Percentiles rank a stretch among this genome's conserved stretches.
These are phyloP conservation scores for Xanthoparmelia taractica DNA, from an alignment of 495 filamentous ascomycete genomes.

Conservation along the genomic window DNA sequence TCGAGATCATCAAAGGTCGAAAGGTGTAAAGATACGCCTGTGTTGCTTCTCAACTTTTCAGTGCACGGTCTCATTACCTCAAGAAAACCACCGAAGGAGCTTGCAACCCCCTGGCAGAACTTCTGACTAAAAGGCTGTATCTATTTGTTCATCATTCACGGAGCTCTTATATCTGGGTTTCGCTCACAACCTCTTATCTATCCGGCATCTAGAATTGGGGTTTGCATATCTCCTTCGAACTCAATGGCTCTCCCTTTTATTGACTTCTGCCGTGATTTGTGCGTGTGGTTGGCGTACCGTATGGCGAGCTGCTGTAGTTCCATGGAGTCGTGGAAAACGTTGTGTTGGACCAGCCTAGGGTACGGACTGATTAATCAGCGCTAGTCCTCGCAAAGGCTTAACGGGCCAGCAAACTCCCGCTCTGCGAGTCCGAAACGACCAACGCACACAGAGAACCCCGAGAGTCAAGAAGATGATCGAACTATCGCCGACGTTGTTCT, in stretches of 20 bases:
- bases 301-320: neutral
- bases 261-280: neutral
- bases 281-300: neutral
- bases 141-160: neutral
- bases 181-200: neutral
- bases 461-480: conserved; percentile 21
- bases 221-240: neutral
- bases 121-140: neutral
- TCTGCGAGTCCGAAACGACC: neutral
- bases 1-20: neutral
- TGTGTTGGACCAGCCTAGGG: neutral
- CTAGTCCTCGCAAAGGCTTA: neutral
- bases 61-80: neutral
- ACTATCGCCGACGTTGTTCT: conserved; percentile 74
- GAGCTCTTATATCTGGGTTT: neutral
- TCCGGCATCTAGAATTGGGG: neutral
- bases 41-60: neutral
- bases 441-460: neutral
- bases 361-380: neutral
- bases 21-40: neutral
- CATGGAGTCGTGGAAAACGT: neutral
- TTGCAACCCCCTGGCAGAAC: neutral
- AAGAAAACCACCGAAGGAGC: neutral
- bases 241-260: neutral
- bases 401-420: neutral